Percentiles rank a stretch among this genome's conserved stretches.
Conservation (phyloP, 2,329 filamentous ascomycete species). For the Pyrenophora graminea region DNA sequence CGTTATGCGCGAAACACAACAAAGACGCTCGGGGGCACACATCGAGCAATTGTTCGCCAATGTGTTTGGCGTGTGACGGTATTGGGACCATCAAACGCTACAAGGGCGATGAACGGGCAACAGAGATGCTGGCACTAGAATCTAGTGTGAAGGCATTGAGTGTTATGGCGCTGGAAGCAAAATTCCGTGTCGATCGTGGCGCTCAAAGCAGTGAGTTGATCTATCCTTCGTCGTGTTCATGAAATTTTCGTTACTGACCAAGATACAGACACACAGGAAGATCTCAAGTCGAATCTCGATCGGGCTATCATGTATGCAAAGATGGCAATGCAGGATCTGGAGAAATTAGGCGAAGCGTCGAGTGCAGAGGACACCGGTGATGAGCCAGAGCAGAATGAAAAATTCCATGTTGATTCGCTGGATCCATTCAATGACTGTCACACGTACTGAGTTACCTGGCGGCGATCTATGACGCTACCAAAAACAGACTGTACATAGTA, state of each 20-base stretch:
- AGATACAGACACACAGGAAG: not conserved
- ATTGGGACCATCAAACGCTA: not conserved
- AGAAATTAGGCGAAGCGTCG: not conserved
- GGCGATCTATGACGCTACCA: too few species aligned
- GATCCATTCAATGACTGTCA: not conserved
- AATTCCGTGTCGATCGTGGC: not conserved
- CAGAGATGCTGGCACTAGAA: not conserved
- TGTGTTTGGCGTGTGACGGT: not conserved
- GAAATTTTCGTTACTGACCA: not conserved
- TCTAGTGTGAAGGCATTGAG: not conserved
- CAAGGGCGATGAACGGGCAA: not conserved
- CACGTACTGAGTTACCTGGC: not conserved
- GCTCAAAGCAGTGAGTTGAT: not conserved
- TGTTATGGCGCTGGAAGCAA: not conserved
- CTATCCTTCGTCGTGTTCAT: not conserved
- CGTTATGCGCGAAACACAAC: not conserved
- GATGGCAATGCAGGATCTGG: not conserved
- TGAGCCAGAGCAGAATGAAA: not conserved
- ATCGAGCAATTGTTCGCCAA: not conserved
- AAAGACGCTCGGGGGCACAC: not conserved
- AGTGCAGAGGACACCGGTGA: not conserved
- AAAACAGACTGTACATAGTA: too few species aligned
- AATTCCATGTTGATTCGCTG: not conserved
- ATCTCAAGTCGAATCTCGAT: not conserved
- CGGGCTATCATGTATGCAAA: not conserved